Evolutionary conservation across 345 rosid genomes (phyloP).

Genomic region (Physaria fendleri): DNA sequence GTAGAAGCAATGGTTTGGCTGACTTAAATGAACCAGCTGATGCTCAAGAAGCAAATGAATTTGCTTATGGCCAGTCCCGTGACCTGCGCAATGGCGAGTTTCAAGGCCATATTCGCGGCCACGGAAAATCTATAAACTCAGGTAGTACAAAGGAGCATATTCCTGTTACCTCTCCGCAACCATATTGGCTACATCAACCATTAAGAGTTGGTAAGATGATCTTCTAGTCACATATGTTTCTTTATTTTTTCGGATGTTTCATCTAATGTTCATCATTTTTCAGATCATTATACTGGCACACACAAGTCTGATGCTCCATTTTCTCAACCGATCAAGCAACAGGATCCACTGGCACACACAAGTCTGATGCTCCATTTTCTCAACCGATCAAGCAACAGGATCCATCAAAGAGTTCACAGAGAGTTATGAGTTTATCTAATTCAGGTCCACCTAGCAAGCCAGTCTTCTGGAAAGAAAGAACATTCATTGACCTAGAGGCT

Average conservation of each 20-base stretch:
- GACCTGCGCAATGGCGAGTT: slow-evolving; percentile 29
- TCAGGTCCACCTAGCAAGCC: slow-evolving; percentile 51
- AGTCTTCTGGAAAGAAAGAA: slow-evolving; percentile 47
- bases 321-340: slow-evolving; percentile 20
- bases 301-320: slow-evolving; percentile 19
- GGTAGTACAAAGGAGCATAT: slow-evolving; percentile 28
- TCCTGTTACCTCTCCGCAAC: slow-evolving; percentile 26
- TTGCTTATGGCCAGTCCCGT: slow-evolving; percentile 24
- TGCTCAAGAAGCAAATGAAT: slow-evolving; percentile 34
- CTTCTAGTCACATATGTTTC: not conserved
- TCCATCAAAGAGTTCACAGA: slow-evolving; percentile 46
- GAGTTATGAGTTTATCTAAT: slow-evolving; percentile 33
- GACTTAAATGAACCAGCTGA: slow-evolving; percentile 50
- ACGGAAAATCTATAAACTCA: slow-evolving; percentile 26
- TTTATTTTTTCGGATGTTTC: not conserved
- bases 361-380: slow-evolving; percentile 14
- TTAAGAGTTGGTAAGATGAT: slow-evolving; percentile 21
- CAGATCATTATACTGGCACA: slow-evolving; percentile 28
- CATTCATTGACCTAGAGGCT: slow-evolving; percentile 38
- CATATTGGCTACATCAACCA: slow-evolving; percentile 30
- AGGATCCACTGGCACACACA: slow-evolving; percentile 11
- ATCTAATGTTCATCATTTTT: not conserved
- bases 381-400: too few species aligned
- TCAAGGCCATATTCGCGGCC: slow-evolving; percentile 33
- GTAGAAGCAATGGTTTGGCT: slow-evolving; percentile 27